These are phyloP conservation scores for Penicillium sp. DNA, from an alignment of 2,329 filamentous ascomycete genomes.

Conservation along the genomic window DNA sequence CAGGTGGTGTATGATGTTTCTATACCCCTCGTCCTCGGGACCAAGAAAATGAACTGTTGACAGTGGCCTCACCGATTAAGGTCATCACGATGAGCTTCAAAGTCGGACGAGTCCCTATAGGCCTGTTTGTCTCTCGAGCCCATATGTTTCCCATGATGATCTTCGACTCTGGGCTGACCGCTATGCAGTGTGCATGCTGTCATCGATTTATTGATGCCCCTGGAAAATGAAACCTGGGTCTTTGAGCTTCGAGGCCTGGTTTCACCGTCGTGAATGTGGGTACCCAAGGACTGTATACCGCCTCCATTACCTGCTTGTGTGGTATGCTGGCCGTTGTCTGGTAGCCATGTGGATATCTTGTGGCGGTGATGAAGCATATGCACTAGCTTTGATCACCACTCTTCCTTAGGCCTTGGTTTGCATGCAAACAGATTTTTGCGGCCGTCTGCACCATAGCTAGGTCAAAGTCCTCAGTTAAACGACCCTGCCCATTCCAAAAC, in stretches of 20 bases:
- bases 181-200: constrained; percentile 18
- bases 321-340: constrained; percentile 18
- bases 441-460: constrained; percentile 13
- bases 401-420: constrained; percentile 5
- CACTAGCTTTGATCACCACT: constrained; percentile 4
- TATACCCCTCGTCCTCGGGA: constrained; percentile 1
- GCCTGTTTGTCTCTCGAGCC: constrained; percentile 17
- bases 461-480: background rate
- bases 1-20: background rate
- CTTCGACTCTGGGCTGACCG: constrained; percentile 23
- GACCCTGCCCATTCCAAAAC: background rate
- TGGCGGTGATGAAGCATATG: constrained; percentile 13
- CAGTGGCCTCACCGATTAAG: constrained; percentile 9
- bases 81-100: constrained; percentile 11
- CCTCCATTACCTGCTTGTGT: constrained; percentile 2
- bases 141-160: constrained; percentile 6
- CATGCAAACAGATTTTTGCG: constrained; percentile 31
- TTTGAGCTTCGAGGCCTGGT: constrained; percentile 33
- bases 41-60: background rate
- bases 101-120: constrained; percentile 19
- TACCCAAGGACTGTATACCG: constrained; percentile 27
- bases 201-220: constrained; percentile 10
- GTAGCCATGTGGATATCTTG: constrained; percentile 32
- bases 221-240: constrained; percentile 10
- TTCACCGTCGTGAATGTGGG: constrained; percentile 31